Base-by-base conservation (phyloP, 176 grass and related monocot species). In the Chrysopogon serrulatus region DNA sequence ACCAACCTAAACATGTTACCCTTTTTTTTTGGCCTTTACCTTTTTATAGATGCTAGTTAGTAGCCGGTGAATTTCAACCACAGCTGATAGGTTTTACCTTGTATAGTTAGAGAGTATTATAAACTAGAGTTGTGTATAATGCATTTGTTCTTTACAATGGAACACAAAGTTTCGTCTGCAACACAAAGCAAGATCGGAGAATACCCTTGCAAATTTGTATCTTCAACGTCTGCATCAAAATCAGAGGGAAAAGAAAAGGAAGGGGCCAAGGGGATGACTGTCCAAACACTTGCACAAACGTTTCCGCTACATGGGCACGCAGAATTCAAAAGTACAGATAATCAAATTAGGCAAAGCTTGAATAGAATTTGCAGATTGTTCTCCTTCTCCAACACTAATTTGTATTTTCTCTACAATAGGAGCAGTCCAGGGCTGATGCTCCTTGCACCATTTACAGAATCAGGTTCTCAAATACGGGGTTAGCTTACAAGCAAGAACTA, bases 121-220 rank as follows among this genome's bases (percentile, higher is more conserved):
- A 90, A 87, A 75, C 40, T 5, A 48, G 39, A 84, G 84, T 21
- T 87, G 80, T 56, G 85, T 36, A 75, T 68, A 83, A 60, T 8
- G 4, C 67, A 76, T 76, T 43, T 79, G 3, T 67, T 51, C 74
- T 84, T 33, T 91, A 91, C 26, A 68, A 54, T 23, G 74, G 54
- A 19, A 72, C 14, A 56, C 33, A 70, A 2, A 60, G 67, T 79
- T 17, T 79, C 43, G 69, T 61, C 32, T 40, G 8, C 24, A 69
- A 87, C 14, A 69, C 2, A 11, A 27, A 65, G 47, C 47, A 64
- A 79, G 47, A 13, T 68, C 28, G 53, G 45, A 61, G 23, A 86
- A 30, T 21, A 61, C 3, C 36, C 11, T 48, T 15, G 2, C 21
- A 47, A 66, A 37, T 83, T 59, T 79, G 30, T 49, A 60, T 59